phyloP scores from a whole-genome alignment of 2,329 filamentous ascomycete species.

The Lasiodiplodia hormozganensis region DNA sequence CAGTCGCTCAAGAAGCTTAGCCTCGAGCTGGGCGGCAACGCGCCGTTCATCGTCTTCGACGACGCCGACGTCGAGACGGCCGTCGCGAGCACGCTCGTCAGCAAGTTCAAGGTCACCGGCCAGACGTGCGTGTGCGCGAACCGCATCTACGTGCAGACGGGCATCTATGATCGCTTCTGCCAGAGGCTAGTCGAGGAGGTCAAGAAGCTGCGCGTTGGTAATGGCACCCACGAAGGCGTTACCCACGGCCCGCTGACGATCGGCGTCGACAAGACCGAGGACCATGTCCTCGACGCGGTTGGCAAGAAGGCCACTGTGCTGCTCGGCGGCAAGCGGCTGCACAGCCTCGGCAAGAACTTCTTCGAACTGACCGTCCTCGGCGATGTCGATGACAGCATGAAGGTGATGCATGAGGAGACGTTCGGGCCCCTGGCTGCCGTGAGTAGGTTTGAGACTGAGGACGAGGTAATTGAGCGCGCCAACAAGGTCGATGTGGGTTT shows the following conservation, averaged over 20 bases:
- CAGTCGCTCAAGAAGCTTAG: constrained; percentile 53
- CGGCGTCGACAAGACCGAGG: constrained; percentile 28
- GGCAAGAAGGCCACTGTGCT: not conserved
- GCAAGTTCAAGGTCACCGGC: constrained; percentile 59
- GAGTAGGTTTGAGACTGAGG: constrained; percentile 46
- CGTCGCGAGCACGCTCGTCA: constrained; percentile 47
- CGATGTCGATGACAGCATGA: constrained; percentile 41
- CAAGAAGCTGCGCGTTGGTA: not conserved
- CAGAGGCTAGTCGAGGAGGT: not conserved
- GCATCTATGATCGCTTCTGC: not conserved
- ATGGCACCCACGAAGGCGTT: not conserved
- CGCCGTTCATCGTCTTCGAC: constrained; percentile 52
- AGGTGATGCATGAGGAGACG: constrained; percentile 47
- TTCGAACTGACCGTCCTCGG: constrained; percentile 39
- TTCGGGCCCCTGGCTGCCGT: constrained; percentile 47
- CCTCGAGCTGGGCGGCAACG: constrained; percentile 54
- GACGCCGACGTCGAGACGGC: constrained; percentile 54
- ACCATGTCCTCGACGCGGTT: not conserved
- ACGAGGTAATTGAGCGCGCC: constrained; percentile 45
- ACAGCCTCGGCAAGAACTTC: not conserved
- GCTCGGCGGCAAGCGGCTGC: not conserved
- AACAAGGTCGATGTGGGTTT: constrained; percentile 49
- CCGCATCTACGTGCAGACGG: not conserved
- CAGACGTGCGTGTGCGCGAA: constrained; percentile 46
- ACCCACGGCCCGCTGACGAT: not conserved